Evolutionary conservation across 305 asterid genomes (phyloP).

Genomic region (Rubia peregrina): DNA sequence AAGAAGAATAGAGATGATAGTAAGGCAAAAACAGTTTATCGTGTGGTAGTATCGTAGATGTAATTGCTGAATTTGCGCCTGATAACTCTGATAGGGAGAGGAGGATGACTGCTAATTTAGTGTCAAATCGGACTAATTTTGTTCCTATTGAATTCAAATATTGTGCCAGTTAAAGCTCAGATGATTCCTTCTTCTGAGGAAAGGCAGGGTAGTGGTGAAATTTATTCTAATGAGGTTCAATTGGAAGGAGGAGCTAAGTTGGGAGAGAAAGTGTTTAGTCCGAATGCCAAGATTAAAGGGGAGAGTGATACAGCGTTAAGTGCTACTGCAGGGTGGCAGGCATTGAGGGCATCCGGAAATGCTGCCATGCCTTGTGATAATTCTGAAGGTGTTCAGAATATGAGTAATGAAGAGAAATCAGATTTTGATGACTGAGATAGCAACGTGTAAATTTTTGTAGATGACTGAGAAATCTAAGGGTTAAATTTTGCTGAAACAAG

Average conservation of each 20-base stretch:
- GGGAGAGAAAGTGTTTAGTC: conserved; percentile 45
- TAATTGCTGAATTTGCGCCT: conserved; percentile 87
- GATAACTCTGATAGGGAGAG: conserved; percentile 78
- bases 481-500: too few species aligned
- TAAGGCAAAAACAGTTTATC: conserved; percentile 34
- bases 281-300: conserved; percentile 69
- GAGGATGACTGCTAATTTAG: conserved; percentile 35
- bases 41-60: conserved; percentile 78
- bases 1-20: conserved; percentile 52
- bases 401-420: conserved; percentile 45
- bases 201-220: conserved; percentile 24
- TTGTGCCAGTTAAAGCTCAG: conserved; percentile 34
- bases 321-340: conserved; percentile 81
- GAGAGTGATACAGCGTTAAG: conserved; percentile 53
- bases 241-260: conserved; percentile 25
- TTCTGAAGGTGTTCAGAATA: conserved; percentile 27
- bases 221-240: conserved; percentile 27
- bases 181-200: conserved; percentile 25
- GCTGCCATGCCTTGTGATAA: conserved; percentile 26
- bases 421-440: too few species aligned
- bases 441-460: too few species aligned
- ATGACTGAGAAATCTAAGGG: too few species aligned
- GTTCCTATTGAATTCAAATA: conserved; percentile 21
- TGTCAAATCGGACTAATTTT: conserved; percentile 18
- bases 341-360: conserved; percentile 49